Conservation (phyloP, 129 eudicot species). For the Artemisia annua region DNA sequence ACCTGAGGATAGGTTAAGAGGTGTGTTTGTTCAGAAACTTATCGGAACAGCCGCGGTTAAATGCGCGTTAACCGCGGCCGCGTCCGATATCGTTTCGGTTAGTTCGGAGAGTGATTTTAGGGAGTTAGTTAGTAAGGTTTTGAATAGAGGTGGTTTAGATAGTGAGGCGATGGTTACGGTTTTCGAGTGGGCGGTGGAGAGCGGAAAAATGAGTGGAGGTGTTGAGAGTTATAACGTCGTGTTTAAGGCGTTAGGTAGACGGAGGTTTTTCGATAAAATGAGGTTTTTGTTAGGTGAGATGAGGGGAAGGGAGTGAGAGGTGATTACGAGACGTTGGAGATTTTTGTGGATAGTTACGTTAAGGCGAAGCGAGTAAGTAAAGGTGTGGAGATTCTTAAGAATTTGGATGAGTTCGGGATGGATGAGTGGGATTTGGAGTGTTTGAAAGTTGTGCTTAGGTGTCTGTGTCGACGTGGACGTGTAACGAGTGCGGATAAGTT, state of each 20-base stretch:
- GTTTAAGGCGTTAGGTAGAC: constrained; percentile 72
- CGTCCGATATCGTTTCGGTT: constrained; percentile 6
- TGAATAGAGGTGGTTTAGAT: constrained; percentile 62
- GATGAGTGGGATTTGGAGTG: constrained; percentile 39
- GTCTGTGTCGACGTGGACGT: constrained; percentile 55
- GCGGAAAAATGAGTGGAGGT: constrained; percentile 25
- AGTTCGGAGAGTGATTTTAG: constrained; percentile 36
- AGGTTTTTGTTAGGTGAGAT: constrained; percentile 46
- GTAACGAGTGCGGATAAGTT: constrained; percentile 52
- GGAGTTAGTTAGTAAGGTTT: constrained; percentile 61
- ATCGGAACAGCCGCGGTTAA: constrained; percentile 48
- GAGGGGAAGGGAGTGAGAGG: constrained; percentile 50
- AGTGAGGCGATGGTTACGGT: constrained; percentile 63
- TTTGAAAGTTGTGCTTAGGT: constrained; percentile 57
- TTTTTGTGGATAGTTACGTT: constrained; percentile 69
- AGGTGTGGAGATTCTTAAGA: constrained; percentile 54
- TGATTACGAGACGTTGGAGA: constrained; percentile 50
- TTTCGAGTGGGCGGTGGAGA: constrained; percentile 76
- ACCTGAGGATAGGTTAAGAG: constrained; percentile 73
- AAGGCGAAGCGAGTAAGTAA: constrained; percentile 53
- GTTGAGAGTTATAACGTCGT: constrained; percentile 46
- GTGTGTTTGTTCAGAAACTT: constrained; percentile 72
- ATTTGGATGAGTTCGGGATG: constrained; percentile 68
- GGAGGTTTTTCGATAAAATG: constrained; percentile 65
- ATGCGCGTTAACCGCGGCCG: constrained; percentile 48